Conservation (phyloP, 1,284 basidiomycete genomes). For the Marasmius tenuissimus region DNA sequence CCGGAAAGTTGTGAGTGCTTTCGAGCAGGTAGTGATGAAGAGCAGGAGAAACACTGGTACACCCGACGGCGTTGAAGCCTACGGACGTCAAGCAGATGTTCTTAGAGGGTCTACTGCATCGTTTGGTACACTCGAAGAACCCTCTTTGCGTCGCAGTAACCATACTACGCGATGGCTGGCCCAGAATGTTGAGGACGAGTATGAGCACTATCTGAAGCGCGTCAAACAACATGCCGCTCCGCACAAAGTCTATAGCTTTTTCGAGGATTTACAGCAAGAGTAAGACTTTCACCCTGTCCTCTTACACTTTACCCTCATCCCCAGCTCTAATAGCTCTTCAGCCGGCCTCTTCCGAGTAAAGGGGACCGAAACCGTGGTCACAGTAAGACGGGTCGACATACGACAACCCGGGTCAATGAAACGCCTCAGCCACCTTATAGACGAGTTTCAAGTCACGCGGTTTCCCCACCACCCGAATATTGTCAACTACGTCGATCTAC, state of each 20-base stretch:
- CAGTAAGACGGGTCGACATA: constrained; percentile 84
- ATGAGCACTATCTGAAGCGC: constrained; percentile 6
- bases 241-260: constrained; percentile 71
- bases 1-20: not conserved
- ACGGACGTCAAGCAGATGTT: not conserved
- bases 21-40: not conserved
- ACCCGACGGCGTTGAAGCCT: too few species aligned
- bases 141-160: not conserved
- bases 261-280: constrained; percentile 81
- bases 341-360: constrained; percentile 56
- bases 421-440: constrained; percentile 59
- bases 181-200: constrained; percentile 1
- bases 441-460: constrained; percentile 83
- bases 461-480: constrained; percentile 83
- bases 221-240: constrained; percentile 52
- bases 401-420: constrained; percentile 70
- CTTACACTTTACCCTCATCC: not conserved
- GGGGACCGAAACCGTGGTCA: constrained; percentile 66
- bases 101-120: not conserved
- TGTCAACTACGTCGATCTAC: constrained; percentile 78
- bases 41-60: not conserved
- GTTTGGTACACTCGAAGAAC: not conserved
- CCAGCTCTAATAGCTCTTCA: not conserved
- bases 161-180: not conserved
- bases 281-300: constrained; percentile 30